Evolutionary conservation across 192 early-diverging fungal species (phyloP).

Genomic region (Pecoramyces ruminantium): DNA sequence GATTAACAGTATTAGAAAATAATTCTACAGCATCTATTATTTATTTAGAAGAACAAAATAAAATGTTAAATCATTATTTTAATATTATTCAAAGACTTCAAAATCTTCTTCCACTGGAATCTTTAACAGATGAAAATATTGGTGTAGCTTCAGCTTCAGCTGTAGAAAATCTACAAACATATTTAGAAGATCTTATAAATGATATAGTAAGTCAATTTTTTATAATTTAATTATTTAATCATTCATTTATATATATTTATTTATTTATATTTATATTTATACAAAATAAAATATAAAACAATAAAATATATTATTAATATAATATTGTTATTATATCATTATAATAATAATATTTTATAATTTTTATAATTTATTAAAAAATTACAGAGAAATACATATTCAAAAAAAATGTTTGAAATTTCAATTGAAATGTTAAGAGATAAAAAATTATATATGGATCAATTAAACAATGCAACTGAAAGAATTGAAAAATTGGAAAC

Average conservation of each 20-base stretch:
- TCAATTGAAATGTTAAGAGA: not conserved
- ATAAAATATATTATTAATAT: too few relatives aligned
- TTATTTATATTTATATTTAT: too few relatives aligned
- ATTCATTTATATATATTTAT: not conserved
- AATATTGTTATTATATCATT: too few relatives aligned
- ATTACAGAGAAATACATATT: not conserved
- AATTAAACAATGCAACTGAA: not conserved
- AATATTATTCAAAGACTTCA: not conserved
- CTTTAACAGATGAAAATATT: not conserved
- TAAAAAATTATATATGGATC: not conserved
- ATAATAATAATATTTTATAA: too few relatives aligned
- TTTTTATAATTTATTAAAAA: too few relatives aligned
- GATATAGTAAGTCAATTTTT: not conserved
- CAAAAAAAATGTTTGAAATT: not conserved
- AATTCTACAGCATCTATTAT: conserved; percentile 58
- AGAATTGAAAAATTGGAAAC: not conserved
- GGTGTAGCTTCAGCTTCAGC: not conserved
- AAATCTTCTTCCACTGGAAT: not conserved
- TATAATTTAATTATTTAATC: not conserved
- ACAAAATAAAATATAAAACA: not conserved
- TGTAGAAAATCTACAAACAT: not conserved
- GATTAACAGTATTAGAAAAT: conserved; percentile 56
- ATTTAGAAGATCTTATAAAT: not conserved
- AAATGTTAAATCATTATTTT: conserved; percentile 2
- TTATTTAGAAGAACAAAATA: conserved; percentile 63